Conservation (phyloP, 352 stramenopile genomes). For the Phytophthora cactorum region DNA sequence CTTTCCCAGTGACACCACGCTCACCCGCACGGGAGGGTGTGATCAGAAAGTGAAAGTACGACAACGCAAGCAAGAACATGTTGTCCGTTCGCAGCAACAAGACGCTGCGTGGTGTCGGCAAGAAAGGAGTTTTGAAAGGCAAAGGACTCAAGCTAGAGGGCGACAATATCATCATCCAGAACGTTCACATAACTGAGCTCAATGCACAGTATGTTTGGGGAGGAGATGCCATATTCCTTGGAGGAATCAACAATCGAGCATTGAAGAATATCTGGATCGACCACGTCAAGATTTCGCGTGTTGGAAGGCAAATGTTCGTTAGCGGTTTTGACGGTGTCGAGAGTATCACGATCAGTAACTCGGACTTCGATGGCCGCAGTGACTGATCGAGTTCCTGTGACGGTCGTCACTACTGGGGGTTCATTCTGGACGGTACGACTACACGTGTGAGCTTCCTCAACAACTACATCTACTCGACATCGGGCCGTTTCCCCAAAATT, state of each 20-base stretch:
- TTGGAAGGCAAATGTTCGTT: conserved; percentile 52
- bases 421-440: conserved; percentile 31
- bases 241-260: conserved; percentile 24
- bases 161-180: conserved; percentile 51
- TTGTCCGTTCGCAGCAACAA: conserved; percentile 37
- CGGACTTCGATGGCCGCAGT: conserved; percentile 51
- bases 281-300: conserved; percentile 45
- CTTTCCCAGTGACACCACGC: conserved; percentile 39
- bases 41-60: conserved; percentile 28
- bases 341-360: conserved; percentile 58
- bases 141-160: conserved; percentile 33
- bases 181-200: conserved; percentile 48
- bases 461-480: conserved; percentile 49
- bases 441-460: conserved; percentile 38
- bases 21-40: conserved; percentile 52
- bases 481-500: conserved; percentile 40
- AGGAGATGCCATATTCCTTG: conserved; percentile 33
- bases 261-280: conserved; percentile 49
- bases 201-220: conserved; percentile 48
- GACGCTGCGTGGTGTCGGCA: conserved; percentile 31
- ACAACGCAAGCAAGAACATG: conserved; percentile 33
- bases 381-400: conserved; percentile 50
- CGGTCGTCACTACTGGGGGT: conserved; percentile 53
- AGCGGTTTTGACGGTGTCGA: conserved; percentile 40
- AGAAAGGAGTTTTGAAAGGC: conserved; percentile 26